Percentiles rank a stretch among this genome's conserved stretches.
phyloP scores from a whole-genome alignment of 164 flowering plant genomes.

The Magnolia changhungtana region DNA sequence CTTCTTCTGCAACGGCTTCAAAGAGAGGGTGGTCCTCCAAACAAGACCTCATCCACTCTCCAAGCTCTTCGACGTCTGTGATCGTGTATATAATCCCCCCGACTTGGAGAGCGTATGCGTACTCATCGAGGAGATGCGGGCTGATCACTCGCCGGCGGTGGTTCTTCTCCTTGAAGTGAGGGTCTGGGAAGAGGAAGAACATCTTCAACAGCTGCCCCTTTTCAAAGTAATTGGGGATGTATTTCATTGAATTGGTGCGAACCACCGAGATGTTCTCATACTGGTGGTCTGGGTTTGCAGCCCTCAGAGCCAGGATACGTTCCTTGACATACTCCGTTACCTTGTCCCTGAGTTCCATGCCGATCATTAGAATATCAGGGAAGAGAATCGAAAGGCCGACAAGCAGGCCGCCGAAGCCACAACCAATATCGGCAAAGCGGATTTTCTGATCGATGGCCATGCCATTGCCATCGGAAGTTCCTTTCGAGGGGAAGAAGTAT shows the following conservation, averaged over 20 bases:
- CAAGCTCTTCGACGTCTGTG: conserved; percentile 92
- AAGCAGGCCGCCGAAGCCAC: conserved; percentile 93
- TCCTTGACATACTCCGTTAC: conserved; percentile 92
- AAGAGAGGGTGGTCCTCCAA: conserved; percentile 75
- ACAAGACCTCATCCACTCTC: conserved; percentile 83
- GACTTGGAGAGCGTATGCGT: conserved; percentile 68
- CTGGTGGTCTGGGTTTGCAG: conserved; percentile 51
- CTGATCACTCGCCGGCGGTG: conserved; percentile 86
- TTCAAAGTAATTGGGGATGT: conserved; percentile 81
- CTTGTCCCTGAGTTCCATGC: conserved; percentile 95
- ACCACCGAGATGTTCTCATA: conserved; percentile 84
- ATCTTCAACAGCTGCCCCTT: conserved; percentile 83
- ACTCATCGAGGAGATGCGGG: conserved; percentile 76
- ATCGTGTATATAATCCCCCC: conserved; percentile 91
- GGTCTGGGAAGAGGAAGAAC: conserved; percentile 95
- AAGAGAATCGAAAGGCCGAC: conserved; percentile 71
- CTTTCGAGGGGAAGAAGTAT: conserved; percentile 37
- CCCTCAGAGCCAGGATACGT: conserved; percentile 66
- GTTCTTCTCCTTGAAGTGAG: conserved; percentile 97
- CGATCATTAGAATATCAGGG: conserved; percentile 86
- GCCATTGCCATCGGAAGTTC: not conserved
- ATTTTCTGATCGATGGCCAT: conserved; percentile 22
- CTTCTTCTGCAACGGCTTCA: conserved; percentile 53
- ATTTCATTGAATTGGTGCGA: conserved; percentile 92
- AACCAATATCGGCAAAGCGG: conserved; percentile 87